Evolutionary conservation across 169 alveolate genomes (phyloP).

Genomic region (Blepharisma undulans): DNA sequence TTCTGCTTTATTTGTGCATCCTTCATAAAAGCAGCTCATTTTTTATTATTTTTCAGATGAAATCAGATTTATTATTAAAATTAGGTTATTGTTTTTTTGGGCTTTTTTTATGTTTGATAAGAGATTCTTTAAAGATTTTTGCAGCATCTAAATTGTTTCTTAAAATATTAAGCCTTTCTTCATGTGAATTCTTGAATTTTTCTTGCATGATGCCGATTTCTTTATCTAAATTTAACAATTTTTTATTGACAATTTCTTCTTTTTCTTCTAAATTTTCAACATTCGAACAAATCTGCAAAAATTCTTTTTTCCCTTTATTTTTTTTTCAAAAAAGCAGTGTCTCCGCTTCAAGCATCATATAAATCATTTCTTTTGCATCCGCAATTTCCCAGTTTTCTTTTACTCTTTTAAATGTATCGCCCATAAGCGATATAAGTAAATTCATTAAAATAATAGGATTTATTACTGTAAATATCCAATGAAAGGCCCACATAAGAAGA

Average conservation of each 20-base stretch:
- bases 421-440: neutral
- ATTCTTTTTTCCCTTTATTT: neutral
- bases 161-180: neutral
- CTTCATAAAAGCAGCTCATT: neutral
- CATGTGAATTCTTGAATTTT: neutral
- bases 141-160: neutral
- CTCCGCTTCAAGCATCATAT: conserved; percentile 7
- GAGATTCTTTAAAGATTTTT: neutral
- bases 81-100: neutral
- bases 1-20: neutral
- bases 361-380: neutral
- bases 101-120: no score
- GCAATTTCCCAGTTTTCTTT: neutral
- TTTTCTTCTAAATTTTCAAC: neutral
- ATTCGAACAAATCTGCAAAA: neutral
- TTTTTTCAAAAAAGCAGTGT: neutral
- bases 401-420: neutral
- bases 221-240: neutral
- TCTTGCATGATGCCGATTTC: neutral
- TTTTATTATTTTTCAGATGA: neutral
- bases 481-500: neutral
- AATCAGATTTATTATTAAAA: neutral
- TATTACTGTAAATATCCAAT: neutral
- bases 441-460: neutral
- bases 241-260: neutral